Base-by-base conservation (phyloP, 257 asterid species). In the Orobanche coerulescens region DNA sequence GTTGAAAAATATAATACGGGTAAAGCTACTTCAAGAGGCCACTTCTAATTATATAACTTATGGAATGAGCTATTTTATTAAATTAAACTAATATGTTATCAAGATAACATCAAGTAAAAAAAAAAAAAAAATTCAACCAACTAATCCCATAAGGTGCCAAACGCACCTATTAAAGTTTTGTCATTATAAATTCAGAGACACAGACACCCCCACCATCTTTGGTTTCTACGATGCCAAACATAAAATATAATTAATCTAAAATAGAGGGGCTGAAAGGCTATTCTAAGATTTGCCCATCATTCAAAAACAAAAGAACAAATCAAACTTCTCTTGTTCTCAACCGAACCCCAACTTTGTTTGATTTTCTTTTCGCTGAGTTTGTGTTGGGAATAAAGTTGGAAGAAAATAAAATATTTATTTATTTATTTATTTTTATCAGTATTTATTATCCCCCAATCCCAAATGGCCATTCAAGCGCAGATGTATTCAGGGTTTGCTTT, bases 391-490 rank as follows among this genome's bases (percentile, higher is more conserved):
- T 10, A 62, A 48, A 31, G 48, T 49, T 51, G 16, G 40, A 51
- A 30, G 28, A 51, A 57, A 14, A 33, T n/a, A 6, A 7, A 5
- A 7, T 18, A 46, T 46, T 46, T 7, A 18, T 15, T 46, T 1
- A 46, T 46, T 11, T 4, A 52, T 12, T 24, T 4, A 23, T 22
- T 23, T 20, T n/a, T 3, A 11, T 23, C 8, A 20, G 15, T 14
- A 44, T 44, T 14, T 44, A 18, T 44, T 13, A 2, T 5, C 22
- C 16, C 12, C 12, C 0, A 51, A 47, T 19, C 24, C 24, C 22
- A 52, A 62, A 85, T 83, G 96, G 94, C 88, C 16, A 66, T 85
- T 69, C 80, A 78, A 77, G 80, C 95, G 0, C 88, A 85, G 58
- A 26, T 77, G 53, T 77, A 71, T 66, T 11, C 83, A 19, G 82